These are phyloP conservation scores for Hypoxylon sp. DNA, from an alignment of 2,329 filamentous ascomycete species.

Conservation along the genomic window DNA sequence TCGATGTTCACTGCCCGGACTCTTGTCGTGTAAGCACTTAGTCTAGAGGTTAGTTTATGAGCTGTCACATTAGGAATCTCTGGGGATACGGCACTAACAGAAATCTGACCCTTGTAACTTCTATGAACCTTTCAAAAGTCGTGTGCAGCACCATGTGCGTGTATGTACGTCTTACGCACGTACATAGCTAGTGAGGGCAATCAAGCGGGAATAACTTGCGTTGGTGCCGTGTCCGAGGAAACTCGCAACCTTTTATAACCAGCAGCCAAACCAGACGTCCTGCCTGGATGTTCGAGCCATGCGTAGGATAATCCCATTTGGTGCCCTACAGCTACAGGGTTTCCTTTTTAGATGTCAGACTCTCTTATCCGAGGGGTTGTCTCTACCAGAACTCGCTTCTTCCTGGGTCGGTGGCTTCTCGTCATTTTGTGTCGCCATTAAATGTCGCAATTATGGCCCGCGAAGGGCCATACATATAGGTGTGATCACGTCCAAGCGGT, in stretches of 20 bases:
- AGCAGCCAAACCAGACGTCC: constrained; percentile 8
- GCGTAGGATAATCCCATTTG: constrained; percentile 15
- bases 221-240: constrained; percentile 10
- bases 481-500: constrained; percentile 26
- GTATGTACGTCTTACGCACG: constrained; percentile 29
- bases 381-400: constrained; percentile 32
- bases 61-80: constrained; percentile 35
- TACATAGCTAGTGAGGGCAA: constrained; percentile 13
- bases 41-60: constrained; percentile 32
- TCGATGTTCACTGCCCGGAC: constrained; percentile 7
- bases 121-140: constrained; percentile 8
- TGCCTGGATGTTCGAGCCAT: constrained; percentile 10
- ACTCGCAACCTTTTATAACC: constrained; percentile 30
- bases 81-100: constrained; percentile 26
- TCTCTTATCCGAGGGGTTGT: constrained; percentile 36
- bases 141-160: constrained; percentile 16
- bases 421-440: constrained; percentile 29
- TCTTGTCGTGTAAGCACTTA: constrained; percentile 19
- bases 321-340: constrained; percentile 15
- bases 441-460: constrained; percentile 29
- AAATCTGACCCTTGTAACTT: constrained; percentile 18
- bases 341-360: constrained; percentile 28
- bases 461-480: constrained; percentile 16
- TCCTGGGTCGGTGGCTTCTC: constrained; percentile 33
- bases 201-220: constrained; percentile 28